Conservation (phyloP, 176 grass and related monocot genomes). For the Elymus sibiricus region DNA sequence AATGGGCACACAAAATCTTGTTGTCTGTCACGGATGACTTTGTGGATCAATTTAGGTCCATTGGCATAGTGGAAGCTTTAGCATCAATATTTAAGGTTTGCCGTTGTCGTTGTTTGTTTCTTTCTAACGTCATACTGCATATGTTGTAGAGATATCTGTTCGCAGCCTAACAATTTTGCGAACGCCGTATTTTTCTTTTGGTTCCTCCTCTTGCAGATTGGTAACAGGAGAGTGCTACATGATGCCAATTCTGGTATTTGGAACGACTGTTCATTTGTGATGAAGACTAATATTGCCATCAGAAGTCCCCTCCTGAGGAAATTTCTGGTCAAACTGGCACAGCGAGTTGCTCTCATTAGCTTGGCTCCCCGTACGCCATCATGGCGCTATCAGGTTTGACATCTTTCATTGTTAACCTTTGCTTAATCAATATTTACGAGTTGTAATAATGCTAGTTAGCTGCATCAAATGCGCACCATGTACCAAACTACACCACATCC, state of each 20-base stretch:
- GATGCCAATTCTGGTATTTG: constrained; percentile 60
- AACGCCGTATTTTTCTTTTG: constrained; percentile 9
- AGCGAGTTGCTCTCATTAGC: constrained; percentile 71
- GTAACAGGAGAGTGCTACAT: constrained; percentile 54
- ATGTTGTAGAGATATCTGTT: constrained; percentile 17
- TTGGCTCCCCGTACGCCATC: constrained; percentile 66
- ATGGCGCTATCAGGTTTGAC: constrained; percentile 80
- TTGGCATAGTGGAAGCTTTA: constrained; percentile 94
- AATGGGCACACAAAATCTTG: constrained; percentile 81
- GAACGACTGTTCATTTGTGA: constrained; percentile 73
- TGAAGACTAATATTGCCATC: constrained; percentile 69
- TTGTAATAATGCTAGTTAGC: constrained; percentile 4
- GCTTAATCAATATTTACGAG: background rate
- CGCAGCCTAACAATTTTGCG: background rate
- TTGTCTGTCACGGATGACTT: constrained; percentile 80
- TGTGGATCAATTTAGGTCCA: constrained; percentile 75
- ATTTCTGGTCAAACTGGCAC: constrained; percentile 83
- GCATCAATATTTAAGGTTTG: constrained; percentile 96
- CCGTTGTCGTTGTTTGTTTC: background rate
- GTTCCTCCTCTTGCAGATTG: constrained; percentile 61
- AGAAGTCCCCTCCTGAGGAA: constrained; percentile 90
- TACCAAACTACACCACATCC: background rate
- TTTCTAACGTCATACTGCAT: constrained; percentile 11
- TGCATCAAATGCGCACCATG: constrained; percentile 8
- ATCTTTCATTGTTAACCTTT: constrained; percentile 5